Evolutionary conservation across 1,139 yeast species (phyloP), one percentile per base, ranked within the genome.

Genomic region (Geotrichum klebahnii): DNA sequence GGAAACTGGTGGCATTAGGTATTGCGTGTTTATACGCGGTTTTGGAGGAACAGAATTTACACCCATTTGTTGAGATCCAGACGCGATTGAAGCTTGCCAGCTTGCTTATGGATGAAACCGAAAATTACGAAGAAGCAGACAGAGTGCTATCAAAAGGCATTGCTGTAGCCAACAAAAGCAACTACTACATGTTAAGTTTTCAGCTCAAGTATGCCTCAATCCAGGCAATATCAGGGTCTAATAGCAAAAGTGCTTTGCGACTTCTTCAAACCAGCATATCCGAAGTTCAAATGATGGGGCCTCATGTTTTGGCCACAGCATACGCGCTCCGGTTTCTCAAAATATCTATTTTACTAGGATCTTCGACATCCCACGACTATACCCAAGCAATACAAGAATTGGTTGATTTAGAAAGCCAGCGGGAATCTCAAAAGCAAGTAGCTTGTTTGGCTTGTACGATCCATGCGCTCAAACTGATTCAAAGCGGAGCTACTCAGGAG

Each of bases 1-100:
- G 47, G 14, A 44, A 38, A 34, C 48, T 52, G 16, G 39, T 52
- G 5, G 22, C 51, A 5, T 24, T 34, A 6, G 42, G 45, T 14
- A 48, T 48, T 5, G 48, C 48, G 10, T 38, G 48, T 10, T 29
- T 52, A 5, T 42, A 48, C 24, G 33, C 54, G 10, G 45, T 52
- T n/a, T 22, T 52, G 26, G 40, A 36, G 8, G 54, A 52, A 20
- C 52, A 47, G 3, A 42, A 42, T n/a, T 23, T 48, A 2, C 52
- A 45, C 16, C 52, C 54, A 3, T 48, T 45, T 23, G 41, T 48
- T 10, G 52, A 52, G 12, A 46, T 52, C 29, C 54, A 52, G 22
- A 41, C 51, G 37, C 48, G 54, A 1, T 22, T 52, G 26, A 46
- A 50, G 38, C 54, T 52, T 5, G 52, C 54, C 5, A 26, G 42